Evolutionary conservation across 768 basidiomycete species (phyloP), one percentile per base, ranked within the genome.

Genomic region (Amanita pallidorosea): DNA sequence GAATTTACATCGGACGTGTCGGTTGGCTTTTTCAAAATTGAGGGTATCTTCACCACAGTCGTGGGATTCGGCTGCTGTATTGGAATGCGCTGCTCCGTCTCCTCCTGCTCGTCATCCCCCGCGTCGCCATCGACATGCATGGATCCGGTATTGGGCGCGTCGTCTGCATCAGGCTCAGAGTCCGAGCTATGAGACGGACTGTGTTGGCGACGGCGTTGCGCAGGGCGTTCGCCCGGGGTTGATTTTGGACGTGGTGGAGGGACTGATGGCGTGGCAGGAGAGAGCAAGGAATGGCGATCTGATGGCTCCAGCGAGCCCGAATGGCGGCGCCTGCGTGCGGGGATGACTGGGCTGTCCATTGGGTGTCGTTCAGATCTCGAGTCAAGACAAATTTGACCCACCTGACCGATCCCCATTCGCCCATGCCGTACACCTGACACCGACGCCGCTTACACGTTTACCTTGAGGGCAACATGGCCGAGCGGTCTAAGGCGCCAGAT

Each of bases 231-330:
- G 25, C 80, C 73, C 2, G 85, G 85, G 0, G 85, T 83, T 12
- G 83, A 85, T 62, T 88, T 85, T 17, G 85, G 85, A 17, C 85
- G 75, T 3, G 81, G 83, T 6, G 80, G 81, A 5, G 80, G 77
- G 20, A 76, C 37, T 36, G 20, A 23, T 0, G n/a, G 27, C 0
- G 41, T 42, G 9, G 49, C 38, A 3, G 31, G 45, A 9, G 51
- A 42, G 53, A 49, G 47, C 62, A 49, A 29, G 43, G 55, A 56
- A 53, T 62, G 47, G 54, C 59, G 53, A 56, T 67, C 43, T 61
- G 62, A 60, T 59, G 67, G 57, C 61, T 69, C 54, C 68, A 71
- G 62, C 11, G 79, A 78, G 44, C 77, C 75, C 27, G 83, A 84
- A 62, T 85, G 82, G 47, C 85, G 77, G 55, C 85, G 76, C 47